Percentiles rank a stretch among this genome's conserved stretches.
These are phyloP conservation scores for Sarocladium kiliense DNA, from an alignment of 2,329 filamentous ascomycete species.

Conservation along the genomic window DNA sequence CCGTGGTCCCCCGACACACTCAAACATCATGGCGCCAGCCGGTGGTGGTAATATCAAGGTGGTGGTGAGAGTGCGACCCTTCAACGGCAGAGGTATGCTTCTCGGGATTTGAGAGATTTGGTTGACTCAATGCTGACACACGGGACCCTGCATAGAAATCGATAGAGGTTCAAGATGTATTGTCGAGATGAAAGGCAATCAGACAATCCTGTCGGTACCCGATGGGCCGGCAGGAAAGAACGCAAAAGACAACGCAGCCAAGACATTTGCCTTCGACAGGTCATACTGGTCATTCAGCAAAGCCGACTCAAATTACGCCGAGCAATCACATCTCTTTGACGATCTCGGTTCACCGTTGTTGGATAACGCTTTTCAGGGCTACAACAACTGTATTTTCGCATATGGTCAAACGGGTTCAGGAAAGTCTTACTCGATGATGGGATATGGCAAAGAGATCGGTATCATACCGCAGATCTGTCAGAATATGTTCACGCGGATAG, in stretches of 20 bases:
- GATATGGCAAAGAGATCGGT: conserved; percentile 90
- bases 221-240: conserved; percentile 56
- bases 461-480: conserved; percentile 97
- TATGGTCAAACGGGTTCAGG: conserved; percentile 98
- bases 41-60: conserved; percentile 99
- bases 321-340: conserved; percentile 81
- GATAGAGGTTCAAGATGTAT: conserved; percentile 94
- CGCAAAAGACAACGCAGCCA: conserved; percentile 65
- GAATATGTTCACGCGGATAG: conserved; percentile 92
- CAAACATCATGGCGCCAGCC: conserved; percentile 36
- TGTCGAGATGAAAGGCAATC: conserved; percentile 89
- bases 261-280: conserved; percentile 91
- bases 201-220: conserved; percentile 80
- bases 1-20: conserved; percentile 27
- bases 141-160: conserved; percentile 56
- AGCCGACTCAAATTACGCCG: conserved; percentile 74
- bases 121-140: neutral
- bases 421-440: conserved; percentile 99
- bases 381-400: conserved; percentile 99
- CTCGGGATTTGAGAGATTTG: neutral
- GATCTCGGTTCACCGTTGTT: conserved; percentile 86
- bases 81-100: conserved; percentile 80
- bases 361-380: conserved; percentile 96
- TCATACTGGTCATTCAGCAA: conserved; percentile 98
- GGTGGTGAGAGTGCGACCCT: conserved; percentile 92